Percentiles rank a stretch among this genome's conserved stretches.
Conservation (phyloP, 352 stramenopile species). For the Saprolegnia diclina region DNA sequence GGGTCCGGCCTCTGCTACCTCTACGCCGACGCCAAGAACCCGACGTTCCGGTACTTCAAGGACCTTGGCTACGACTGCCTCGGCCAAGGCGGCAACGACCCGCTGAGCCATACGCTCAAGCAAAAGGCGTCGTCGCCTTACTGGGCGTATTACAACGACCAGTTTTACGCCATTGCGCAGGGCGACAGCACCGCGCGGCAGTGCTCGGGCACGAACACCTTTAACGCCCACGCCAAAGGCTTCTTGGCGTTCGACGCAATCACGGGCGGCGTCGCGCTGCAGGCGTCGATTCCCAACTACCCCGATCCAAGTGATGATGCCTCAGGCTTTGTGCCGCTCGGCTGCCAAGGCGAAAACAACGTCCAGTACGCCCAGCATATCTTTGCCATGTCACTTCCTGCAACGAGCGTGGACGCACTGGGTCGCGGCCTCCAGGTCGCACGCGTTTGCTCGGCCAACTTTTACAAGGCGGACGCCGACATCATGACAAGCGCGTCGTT, state of each 20-base stretch:
- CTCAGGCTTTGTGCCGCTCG: constrained; percentile 45
- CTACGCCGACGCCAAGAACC: constrained; percentile 51
- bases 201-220: constrained; percentile 46
- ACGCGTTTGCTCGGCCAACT: constrained; percentile 62
- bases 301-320: constrained; percentile 32
- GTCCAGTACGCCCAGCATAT: constrained; percentile 67
- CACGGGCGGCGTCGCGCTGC: constrained; percentile 54
- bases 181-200: constrained; percentile 24
- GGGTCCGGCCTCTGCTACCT: constrained; percentile 66
- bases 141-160: constrained; percentile 72
- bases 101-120: constrained; percentile 60
- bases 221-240: constrained; percentile 71
- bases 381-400: constrained; percentile 50
- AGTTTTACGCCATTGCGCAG: constrained; percentile 59
- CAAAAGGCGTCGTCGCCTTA: constrained; percentile 40
- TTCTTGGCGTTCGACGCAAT: constrained; percentile 40
- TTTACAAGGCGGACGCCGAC: constrained; percentile 31
- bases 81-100: constrained; percentile 61
- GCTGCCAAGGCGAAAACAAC: constrained; percentile 68
- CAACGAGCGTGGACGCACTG: constrained; percentile 36
- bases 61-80: constrained; percentile 63
- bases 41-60: constrained; percentile 54
- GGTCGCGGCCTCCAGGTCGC: constrained; percentile 48
- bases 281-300: constrained; percentile 73
- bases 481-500: background rate